Evolutionary conservation across 129 eudicot genomes (phyloP).

Genomic region (Logfia minima): DNA sequence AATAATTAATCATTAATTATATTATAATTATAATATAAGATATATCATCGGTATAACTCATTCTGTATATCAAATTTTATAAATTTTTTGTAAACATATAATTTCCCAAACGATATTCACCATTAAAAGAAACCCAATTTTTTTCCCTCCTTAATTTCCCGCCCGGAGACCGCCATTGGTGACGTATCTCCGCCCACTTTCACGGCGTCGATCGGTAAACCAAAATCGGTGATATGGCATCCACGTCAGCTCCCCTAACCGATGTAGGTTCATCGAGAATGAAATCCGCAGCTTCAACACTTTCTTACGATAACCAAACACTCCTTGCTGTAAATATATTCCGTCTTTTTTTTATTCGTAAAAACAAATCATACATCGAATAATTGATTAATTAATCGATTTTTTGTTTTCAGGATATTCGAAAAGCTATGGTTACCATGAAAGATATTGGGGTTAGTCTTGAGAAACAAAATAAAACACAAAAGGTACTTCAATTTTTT

Average conservation of each 20-base stretch:
- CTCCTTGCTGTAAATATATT: constrained; percentile 47
- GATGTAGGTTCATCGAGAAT: constrained; percentile 42
- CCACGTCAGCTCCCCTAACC: constrained; percentile 57
- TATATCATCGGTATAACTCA: too few species aligned
- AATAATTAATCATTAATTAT: too few species aligned
- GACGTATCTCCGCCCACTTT: background rate
- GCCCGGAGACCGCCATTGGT: constrained; percentile 23
- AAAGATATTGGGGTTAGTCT: constrained; percentile 71
- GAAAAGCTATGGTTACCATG: constrained; percentile 53
- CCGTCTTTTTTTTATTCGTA: background rate
- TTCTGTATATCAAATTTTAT: too few species aligned
- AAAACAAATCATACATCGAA: background rate
- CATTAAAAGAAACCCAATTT: background rate
- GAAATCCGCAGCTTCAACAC: constrained; percentile 42
- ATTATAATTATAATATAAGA: too few species aligned
- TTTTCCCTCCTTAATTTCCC: constrained; percentile 29
- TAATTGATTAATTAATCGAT: background rate
- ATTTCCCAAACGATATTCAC: background rate
- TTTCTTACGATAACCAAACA: constrained; percentile 57
- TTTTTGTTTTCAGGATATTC: constrained; percentile 50
- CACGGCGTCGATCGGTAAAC: constrained; percentile 6
- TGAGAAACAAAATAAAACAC: constrained; percentile 52
- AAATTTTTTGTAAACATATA: too few species aligned
- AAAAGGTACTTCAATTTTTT: constrained; percentile 38
- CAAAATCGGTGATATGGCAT: constrained; percentile 51